These are phyloP conservation scores for Mycena floridula DNA, from an alignment of 768 basidiomycete species.

Conservation along the genomic window DNA sequence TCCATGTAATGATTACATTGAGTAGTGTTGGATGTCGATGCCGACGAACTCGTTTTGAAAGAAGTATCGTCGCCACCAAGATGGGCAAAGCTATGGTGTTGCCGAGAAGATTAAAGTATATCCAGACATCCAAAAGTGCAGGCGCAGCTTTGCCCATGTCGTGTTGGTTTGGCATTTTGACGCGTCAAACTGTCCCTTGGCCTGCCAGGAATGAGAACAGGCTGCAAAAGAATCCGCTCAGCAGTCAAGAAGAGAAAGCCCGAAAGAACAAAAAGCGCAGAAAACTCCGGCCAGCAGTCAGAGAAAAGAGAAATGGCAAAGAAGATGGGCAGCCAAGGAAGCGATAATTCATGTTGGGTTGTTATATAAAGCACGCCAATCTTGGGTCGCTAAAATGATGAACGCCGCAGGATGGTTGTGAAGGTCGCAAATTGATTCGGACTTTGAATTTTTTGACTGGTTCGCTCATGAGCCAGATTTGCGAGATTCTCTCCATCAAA, in stretches of 20 bases:
- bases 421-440: too few relatives aligned
- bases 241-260: too few relatives aligned
- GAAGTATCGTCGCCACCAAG: constrained; percentile 37
- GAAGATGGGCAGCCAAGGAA: too few relatives aligned
- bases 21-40: constrained; percentile 39
- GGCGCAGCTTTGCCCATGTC: constrained; percentile 17
- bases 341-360: too few relatives aligned
- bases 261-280: background rate
- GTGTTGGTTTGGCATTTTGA: constrained; percentile 16
- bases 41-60: constrained; percentile 26
- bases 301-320: constrained; percentile 12
- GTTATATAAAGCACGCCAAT: too few relatives aligned
- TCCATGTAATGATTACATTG: constrained; percentile 43
- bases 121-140: constrained; percentile 30
- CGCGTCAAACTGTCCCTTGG: background rate
- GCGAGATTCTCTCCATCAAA: background rate
- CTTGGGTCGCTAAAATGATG: too few relatives aligned
- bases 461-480: background rate
- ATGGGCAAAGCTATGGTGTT: constrained; percentile 39
- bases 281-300: constrained; percentile 18
- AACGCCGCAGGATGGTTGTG: too few relatives aligned
- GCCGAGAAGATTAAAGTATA: constrained; percentile 39
- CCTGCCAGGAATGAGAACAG: too few relatives aligned
- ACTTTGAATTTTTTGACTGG: too few relatives aligned
- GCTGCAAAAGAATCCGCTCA: background rate